A percentile compares a stretch with the other conserved stretches of the same genome.
These are phyloP conservation scores for Diaporthe batatas DNA, from an alignment of 2,329 filamentous ascomycete genomes.

Conservation along the genomic window DNA sequence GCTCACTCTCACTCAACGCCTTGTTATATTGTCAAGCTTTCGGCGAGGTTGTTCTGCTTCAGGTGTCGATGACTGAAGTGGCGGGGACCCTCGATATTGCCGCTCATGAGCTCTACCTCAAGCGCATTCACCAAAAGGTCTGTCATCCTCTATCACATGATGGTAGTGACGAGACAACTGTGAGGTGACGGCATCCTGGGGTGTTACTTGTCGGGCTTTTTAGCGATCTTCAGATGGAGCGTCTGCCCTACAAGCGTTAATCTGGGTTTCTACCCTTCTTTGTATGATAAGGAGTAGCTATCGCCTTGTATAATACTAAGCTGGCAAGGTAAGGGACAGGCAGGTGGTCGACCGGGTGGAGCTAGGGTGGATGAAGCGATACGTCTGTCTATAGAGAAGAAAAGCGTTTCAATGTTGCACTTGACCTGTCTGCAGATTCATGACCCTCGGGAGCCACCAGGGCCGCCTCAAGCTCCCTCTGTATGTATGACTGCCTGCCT, in stretches of 20 bases:
- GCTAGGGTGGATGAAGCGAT: neutral
- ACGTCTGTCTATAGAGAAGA: neutral
- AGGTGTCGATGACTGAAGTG: neutral
- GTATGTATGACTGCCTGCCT: neutral
- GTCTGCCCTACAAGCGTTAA: neutral
- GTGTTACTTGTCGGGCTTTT: too few relatives aligned
- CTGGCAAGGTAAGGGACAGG: neutral
- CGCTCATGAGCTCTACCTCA: neutral
- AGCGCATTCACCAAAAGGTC: neutral
- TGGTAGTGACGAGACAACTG: neutral
- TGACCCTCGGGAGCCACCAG: too few relatives aligned
- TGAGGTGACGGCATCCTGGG: neutral
- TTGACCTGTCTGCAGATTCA: neutral
- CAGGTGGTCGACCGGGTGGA: slow-evolving; percentile 4
- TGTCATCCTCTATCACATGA: neutral
- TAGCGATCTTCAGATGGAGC: neutral
- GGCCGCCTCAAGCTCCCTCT: neutral
- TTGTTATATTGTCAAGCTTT: neutral
- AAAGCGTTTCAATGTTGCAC: slow-evolving; percentile 22
- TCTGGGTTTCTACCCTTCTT: neutral
- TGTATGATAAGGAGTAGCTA: slow-evolving; percentile 22
- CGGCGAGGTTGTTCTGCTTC: neutral
- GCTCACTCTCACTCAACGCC: neutral
- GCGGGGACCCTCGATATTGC: too few relatives aligned
- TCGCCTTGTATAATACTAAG: slow-evolving; percentile 1